These are phyloP conservation scores for Dalechampia spathulata DNA, from an alignment of 441 rosid genomes.

Conservation along the genomic window DNA sequence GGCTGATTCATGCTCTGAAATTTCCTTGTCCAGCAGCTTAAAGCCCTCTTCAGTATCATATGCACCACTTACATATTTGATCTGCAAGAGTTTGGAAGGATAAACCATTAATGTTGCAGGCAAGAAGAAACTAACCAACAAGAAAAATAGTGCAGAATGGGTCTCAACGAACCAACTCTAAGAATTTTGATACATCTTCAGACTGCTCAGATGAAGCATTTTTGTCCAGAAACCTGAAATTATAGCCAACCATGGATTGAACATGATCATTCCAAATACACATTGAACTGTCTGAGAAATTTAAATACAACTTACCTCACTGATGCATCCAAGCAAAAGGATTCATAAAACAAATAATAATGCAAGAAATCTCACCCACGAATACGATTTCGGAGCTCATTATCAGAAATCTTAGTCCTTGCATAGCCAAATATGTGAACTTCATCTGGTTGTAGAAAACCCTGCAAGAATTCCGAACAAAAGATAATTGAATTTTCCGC, in stretches of 20 bases:
- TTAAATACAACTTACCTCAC: background rate
- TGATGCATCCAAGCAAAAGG: background rate
- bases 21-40: slow-evolving; percentile 60
- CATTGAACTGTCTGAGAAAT: background rate
- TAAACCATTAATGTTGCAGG: slow-evolving; percentile 4
- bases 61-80: slow-evolving; percentile 91
- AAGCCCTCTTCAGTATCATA: slow-evolving; percentile 88
- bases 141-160: slow-evolving; percentile 4
- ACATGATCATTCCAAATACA: slow-evolving; percentile 1
- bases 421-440: slow-evolving; percentile 98
- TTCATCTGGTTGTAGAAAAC: slow-evolving; percentile 65
- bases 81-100: slow-evolving; percentile 34
- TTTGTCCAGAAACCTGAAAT: slow-evolving; percentile 71
- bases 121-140: background rate
- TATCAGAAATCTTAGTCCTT: slow-evolving; percentile 77
- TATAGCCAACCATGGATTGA: slow-evolving; percentile 5
- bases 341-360: slow-evolving; percentile 5
- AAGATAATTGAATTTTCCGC: slow-evolving; percentile 4
- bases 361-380: slow-evolving; percentile 45
- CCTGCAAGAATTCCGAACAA: slow-evolving; percentile 30
- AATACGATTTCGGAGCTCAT: slow-evolving; percentile 64
- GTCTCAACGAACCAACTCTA: slow-evolving; percentile 63
- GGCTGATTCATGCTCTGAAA: slow-evolving; percentile 63
- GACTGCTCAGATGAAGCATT: slow-evolving; percentile 33
- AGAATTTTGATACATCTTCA: slow-evolving; percentile 54